Percentiles rank a stretch among this genome's conserved stretches.
Conservation (phyloP, 345 rosid genomes). For the Pistacia integerrima region DNA sequence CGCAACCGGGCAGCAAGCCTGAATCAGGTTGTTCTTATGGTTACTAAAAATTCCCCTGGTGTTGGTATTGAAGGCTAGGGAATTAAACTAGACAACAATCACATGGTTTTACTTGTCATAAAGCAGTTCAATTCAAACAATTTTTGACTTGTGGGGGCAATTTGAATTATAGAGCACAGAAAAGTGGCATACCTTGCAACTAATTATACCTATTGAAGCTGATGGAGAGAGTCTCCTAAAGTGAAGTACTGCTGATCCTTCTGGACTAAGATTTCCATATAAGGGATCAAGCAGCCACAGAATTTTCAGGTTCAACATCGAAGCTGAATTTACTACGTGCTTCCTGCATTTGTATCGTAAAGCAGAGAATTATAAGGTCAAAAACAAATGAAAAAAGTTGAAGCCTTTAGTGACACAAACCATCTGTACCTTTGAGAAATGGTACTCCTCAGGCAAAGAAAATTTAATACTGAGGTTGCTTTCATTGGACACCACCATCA, state of each 20-base stretch:
- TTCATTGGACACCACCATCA: slow-evolving; percentile 58
- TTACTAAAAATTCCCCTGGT: background rate
- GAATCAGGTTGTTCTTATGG: background rate
- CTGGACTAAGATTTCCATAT: slow-evolving; percentile 71
- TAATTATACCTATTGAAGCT: no score
- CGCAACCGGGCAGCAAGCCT: no score
- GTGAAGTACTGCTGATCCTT: slow-evolving; percentile 65
- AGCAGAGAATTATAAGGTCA: background rate
- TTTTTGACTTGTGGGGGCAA: background rate
- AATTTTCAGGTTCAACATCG: slow-evolving; percentile 72
- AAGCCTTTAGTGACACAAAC: background rate
- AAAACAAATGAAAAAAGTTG: background rate
- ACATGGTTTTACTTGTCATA: background rate
- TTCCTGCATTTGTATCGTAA: slow-evolving; percentile 51
- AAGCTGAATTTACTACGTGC: slow-evolving; percentile 74
- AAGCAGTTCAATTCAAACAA: background rate
- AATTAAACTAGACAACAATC: background rate
- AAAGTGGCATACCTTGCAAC: no score
- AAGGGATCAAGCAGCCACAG: slow-evolving; percentile 49
- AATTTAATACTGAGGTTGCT: slow-evolving; percentile 67
- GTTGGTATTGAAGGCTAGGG: background rate
- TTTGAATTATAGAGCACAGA: no score
- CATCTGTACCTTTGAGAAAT: slow-evolving; percentile 79
- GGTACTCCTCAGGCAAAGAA: slow-evolving; percentile 65
- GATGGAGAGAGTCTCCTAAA: slow-evolving; percentile 49